Base-by-base conservation (phyloP, 768 basidiomycete genomes). In the Leucocoprinus leucothites region DNA sequence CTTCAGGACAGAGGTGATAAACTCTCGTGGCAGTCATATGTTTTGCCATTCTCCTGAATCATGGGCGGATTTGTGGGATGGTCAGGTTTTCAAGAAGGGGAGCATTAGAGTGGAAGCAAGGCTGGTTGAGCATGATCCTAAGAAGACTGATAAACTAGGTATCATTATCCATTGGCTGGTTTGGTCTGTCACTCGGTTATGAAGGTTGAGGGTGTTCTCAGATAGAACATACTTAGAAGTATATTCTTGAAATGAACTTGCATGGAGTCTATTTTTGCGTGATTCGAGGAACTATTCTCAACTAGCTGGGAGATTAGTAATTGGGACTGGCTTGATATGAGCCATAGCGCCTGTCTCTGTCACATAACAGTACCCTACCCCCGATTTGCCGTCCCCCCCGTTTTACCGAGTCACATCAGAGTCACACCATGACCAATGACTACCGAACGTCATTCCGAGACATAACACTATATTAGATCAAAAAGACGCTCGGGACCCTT, bases 11-110 rank as follows among this genome's bases (percentile, higher is more conserved):
- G 63, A 42, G 36, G 51, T 45, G 22, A 56, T 56, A 41, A 47
- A 41, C 25, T 52, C 54, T 41, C 22, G 19, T 54, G 46, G 46
- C 35, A 9, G 16, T 9, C 36, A 18, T 19, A 57, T 58, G 57
- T 50, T 55, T 41, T 53, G 62, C 25, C 57, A 61, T 43, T 50
- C 51, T 28, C 45, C 63, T 43, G 58, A 61, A 44, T 44, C 19
- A 9, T 51, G 58, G 53, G 48, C 51, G 49, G 47, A 56, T 42
- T 3, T 57, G 47, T 61, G 60, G 53, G 56, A 48, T 48, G 47
- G 31, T 21, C 14, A 28, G 9, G n/a, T 48, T 9, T 48, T 48
- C 31, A 48, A 14, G 53, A 58, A 57, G 40, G 56, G 57, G 8
- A 46, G 48, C 21, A 57, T 57, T 26, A 35, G 43, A 5, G 56